phyloP scores from a whole-genome alignment of 768 basidiomycete species.

The Hericium rajendrae region DNA sequence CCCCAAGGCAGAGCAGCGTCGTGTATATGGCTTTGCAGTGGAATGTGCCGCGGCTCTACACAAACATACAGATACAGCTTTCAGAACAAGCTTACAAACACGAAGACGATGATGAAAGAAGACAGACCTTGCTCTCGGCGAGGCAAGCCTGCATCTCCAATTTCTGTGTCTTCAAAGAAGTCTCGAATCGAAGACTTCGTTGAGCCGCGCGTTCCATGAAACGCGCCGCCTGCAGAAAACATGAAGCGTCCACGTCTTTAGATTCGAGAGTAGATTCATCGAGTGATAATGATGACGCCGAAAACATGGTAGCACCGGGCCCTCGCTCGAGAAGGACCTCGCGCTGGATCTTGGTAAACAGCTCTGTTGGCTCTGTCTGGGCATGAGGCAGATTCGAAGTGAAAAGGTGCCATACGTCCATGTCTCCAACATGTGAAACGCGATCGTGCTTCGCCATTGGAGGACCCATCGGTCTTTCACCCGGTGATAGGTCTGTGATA shows the following conservation, averaged over 20 bases:
- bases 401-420: conserved; percentile 9
- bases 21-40: neutral
- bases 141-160: conserved; percentile 7
- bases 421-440: neutral
- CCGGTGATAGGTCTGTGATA: neutral
- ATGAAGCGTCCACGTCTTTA: neutral
- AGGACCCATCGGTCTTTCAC: neutral
- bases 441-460: neutral
- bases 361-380: conserved; percentile 5
- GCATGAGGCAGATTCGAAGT: conserved; percentile 4
- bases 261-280: neutral
- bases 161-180: neutral
- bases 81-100: neutral
- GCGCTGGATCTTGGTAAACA: conserved; percentile 10
- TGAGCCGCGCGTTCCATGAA: conserved; percentile 3
- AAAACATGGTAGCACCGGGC: conserved; percentile 1
- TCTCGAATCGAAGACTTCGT: neutral
- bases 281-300: neutral
- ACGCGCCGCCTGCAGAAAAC: neutral
- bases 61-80: conserved; percentile 2
- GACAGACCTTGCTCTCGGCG: conserved; percentile 10
- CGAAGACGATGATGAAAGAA: neutral
- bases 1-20: conserved; percentile 10
- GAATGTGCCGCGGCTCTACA: conserved; percentile 7
- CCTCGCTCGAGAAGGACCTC: conserved; percentile 9